Base-by-base conservation (phyloP, 1,139 yeast species). In the Saccharomyces hybrid region DNA sequence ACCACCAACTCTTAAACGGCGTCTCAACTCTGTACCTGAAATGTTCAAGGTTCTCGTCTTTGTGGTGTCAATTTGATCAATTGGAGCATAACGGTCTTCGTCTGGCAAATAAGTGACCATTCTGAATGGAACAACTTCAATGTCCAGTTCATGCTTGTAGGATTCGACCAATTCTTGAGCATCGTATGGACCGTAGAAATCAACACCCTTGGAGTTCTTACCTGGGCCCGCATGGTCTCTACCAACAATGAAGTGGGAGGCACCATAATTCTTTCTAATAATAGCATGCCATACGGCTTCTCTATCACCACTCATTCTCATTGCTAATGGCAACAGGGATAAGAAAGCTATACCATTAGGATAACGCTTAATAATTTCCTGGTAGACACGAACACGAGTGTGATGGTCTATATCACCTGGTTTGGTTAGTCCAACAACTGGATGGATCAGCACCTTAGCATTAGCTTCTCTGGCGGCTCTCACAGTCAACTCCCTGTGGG, bases 191-290 rank as follows among this genome's bases (percentile, higher is more conserved):
- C 98, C 98, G 69, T 91, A 93, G 75, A 91, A 91, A 61, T 90
- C 97, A 51, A 82, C 91, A 58, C 98, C 98, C 70, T 86, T 78
- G 54, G 97, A 89, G 80, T 91, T 91, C 63, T 81, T 80, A 63
- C 98, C 98, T 28, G 98, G 98, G 58, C 98, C 98, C 56, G 97
- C 97, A 70, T 91, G 98, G 73, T 91, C 97, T 77, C 99, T 85
- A 58, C 99, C 98, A 54, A 91, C 97, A 68, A 93, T 93, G 75
- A 91, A 91, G 73, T 91, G 98, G 55, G 96, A 88, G 54, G 96
- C 97, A 70, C 98, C 98, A 71, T 86, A 90, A 75, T 91, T 91
- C 78, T 90, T 88, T 75, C 98, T 86, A 70, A 91, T 91, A 69
- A 91, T 86, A 27, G 97, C 97, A 71, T 91, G 98, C 98, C 98